Evolutionary conservation across 768 basidiomycete species (phyloP), one percentile per base, ranked within the genome.

Genomic region (Trametes cinnabarina): DNA sequence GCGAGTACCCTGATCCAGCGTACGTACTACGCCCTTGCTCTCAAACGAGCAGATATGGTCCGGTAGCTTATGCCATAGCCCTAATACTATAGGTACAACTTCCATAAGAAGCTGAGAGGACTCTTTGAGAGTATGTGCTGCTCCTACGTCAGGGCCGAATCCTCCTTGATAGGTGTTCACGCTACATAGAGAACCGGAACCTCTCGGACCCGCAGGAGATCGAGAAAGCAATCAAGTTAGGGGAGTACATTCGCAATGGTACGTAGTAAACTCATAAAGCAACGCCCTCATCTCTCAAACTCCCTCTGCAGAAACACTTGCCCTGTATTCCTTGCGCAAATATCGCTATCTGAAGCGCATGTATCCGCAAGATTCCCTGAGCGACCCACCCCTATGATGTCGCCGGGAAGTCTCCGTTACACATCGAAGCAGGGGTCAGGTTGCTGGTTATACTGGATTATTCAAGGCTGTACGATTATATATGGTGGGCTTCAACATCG

Each of bases 181-280:
- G 23, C 46, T 14, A 48, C 14, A 7, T 65, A 92, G 90, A 87
- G 72, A 89, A 92, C 65, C 80, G 80, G 56, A 64, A 78, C 63
- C 72, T 93, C 62, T 84, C 79, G 17, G 82, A 89, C 63, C 77
- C 77, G 58, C 78, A 82, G 19, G 88, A 92, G 60, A 89, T 92
- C 51, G 88, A 92, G 73, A 83, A 79, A 56, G 90, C 90, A 0
- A 73, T 92, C 56, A 80, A 78, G 57, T 72, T 92, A 28, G 88
- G 85, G 12, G 90, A 92, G 69, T 92, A 91, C 64, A 92, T 94
- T 72, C 90, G 86, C 74, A 88, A 90, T 66, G 92, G 92, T 88
- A 65, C 60, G 81, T 66, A 22, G 1, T 43, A 15, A 11, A 17
- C 41, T 5, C 17, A 1, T 2, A 20, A 5, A 12, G n/a, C 9